A percentile compares a stretch with the other conserved stretches of the same genome.
These are phyloP conservation scores for Microbotryum saponariae DNA, from an alignment of 1,284 basidiomycete species.

Conservation along the genomic window DNA sequence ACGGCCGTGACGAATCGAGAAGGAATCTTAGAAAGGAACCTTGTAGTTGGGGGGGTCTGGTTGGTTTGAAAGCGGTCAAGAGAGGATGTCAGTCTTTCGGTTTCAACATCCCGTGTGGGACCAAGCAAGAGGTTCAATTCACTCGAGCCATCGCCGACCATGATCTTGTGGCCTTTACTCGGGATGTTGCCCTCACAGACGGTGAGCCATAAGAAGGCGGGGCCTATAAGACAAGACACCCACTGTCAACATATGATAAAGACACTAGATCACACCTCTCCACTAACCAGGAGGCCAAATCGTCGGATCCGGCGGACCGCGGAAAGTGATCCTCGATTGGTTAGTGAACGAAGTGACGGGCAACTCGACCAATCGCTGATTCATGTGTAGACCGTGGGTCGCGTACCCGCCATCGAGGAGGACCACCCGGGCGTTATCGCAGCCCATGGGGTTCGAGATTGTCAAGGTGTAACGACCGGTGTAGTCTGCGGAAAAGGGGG, in stretches of 20 bases:
- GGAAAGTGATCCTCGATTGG: conserved; percentile 48
- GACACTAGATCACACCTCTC: not conserved
- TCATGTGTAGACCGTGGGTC: conserved; percentile 12
- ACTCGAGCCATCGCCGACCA: conserved; percentile 50
- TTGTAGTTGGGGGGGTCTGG: no score
- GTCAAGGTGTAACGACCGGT: no score
- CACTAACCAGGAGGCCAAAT: conserved; percentile 18
- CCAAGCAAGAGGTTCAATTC: no score
- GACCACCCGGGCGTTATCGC: no score
- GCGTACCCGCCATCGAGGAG: not conserved
- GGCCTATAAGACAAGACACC: conserved; percentile 43
- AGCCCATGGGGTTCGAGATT: no score
- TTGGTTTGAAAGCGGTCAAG: no score
- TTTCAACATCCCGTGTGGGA: no score
- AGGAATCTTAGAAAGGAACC: no score
- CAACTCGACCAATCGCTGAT: conserved; percentile 54
- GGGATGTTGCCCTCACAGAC: conserved; percentile 62
- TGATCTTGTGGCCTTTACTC: conserved; percentile 55
- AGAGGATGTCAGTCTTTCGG: no score
- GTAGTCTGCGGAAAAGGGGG: conserved; percentile 51
- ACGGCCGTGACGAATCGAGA: no score
- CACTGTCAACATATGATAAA: no score
- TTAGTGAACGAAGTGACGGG: conserved; percentile 39
- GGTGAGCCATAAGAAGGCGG: conserved; percentile 71
- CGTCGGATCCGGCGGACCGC: conserved; percentile 42